Percentiles rank a stretch among this genome's conserved stretches.
Conservation (phyloP, 345 rosid genomes). For the Geranium rotundifolium region DNA sequence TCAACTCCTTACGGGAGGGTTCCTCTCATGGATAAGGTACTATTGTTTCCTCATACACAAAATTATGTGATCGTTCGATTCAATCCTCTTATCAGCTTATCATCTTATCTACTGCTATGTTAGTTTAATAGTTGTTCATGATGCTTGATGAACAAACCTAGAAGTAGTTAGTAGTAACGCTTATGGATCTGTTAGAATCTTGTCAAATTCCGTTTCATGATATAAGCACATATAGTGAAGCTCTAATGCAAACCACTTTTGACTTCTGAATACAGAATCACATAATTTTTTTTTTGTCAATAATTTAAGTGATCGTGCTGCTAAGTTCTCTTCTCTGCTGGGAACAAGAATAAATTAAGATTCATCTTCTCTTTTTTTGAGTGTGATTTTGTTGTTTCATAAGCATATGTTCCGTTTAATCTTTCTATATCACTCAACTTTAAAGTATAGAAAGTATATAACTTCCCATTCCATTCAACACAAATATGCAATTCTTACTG, state of each 20-base stretch:
- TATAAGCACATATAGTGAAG: constrained; percentile 13
- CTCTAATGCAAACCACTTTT: constrained; percentile 17
- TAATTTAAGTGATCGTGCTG: no score
- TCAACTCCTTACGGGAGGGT: constrained; percentile 88
- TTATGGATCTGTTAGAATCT: not conserved
- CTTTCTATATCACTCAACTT: no score
- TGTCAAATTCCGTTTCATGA: not conserved
- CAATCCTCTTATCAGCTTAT: not conserved
- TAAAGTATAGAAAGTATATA: no score
- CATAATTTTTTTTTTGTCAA: no score
- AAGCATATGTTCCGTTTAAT: no score
- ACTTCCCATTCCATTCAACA: not conserved
- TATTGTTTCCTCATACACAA: not conserved
- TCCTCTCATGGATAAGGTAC: constrained; percentile 99
- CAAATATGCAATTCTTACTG: not conserved
- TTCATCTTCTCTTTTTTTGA: not conserved
- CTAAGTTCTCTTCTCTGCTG: no score
- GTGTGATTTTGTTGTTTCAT: not conserved
- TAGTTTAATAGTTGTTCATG: not conserved
- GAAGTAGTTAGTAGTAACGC: no score
- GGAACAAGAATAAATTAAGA: no score
- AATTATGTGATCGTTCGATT: not conserved
- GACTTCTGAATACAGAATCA: constrained; percentile 21
- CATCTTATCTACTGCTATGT: constrained; percentile 5
- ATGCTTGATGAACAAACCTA: no score